phyloP scores from a whole-genome alignment of 352 stramenopile species.

The Pythium apleroticum region DNA sequence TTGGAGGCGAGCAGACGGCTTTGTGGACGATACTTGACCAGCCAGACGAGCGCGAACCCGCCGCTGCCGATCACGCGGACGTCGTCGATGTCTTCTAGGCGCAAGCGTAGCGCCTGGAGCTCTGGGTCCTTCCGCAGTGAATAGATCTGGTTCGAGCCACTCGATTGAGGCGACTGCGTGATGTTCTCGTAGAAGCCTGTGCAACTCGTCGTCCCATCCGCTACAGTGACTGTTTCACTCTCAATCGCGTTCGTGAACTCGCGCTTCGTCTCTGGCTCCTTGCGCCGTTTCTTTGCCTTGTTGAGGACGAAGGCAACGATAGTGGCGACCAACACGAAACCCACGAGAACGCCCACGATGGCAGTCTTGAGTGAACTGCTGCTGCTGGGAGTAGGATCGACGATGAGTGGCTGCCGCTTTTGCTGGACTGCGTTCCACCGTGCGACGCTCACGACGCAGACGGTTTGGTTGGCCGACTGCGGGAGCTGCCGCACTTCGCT shows the following conservation, averaged over 20 bases:
- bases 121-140: conserved; percentile 48
- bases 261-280: background rate
- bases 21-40: conserved; percentile 42
- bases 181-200: background rate
- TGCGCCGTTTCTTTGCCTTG: background rate
- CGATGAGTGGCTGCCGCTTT: background rate
- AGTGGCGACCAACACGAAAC: background rate
- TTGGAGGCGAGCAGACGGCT: conserved; percentile 46
- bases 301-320: background rate
- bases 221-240: background rate
- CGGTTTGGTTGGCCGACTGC: background rate
- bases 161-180: background rate
- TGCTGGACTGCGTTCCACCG: conserved; percentile 1
- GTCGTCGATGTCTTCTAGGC: conserved; percentile 42
- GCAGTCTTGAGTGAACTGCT: background rate
- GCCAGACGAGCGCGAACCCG: conserved; percentile 46
- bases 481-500: background rate
- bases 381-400: background rate
- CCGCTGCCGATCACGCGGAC: conserved; percentile 41
- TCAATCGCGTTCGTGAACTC: background rate
- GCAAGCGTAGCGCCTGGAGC: conserved; percentile 42
- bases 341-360: background rate
- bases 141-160: background rate
- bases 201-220: background rate
- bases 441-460: conserved; percentile 6